Conservation (phyloP, 2,329 filamentous ascomycete genomes). For the Chrysoporthe austroafricana region DNA sequence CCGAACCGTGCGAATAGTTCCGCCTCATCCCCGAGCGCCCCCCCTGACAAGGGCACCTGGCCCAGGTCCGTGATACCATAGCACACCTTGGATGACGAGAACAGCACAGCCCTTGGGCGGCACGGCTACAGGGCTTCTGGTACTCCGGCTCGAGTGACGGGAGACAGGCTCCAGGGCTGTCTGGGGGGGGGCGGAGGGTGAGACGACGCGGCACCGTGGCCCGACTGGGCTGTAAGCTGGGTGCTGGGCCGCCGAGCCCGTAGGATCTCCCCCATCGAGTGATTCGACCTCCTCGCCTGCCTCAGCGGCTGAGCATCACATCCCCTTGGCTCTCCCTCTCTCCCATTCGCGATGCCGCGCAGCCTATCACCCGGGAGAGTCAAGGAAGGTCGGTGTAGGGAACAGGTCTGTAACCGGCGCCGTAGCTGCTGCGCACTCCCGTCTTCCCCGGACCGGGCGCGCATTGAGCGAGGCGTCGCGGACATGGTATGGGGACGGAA, state of each 20-base stretch:
- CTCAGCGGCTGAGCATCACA: background rate
- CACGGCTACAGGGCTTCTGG: background rate
- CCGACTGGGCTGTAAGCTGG: background rate
- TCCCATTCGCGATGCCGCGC: too few species aligned
- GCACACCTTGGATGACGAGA: slow-evolving; percentile 2
- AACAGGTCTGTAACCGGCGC: slow-evolving; percentile 21
- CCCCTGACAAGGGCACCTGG: slow-evolving; percentile 6
- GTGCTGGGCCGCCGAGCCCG: background rate
- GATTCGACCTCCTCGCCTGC: background rate
- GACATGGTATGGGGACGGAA: slow-evolving; percentile 14
- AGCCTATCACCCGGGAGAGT: background rate
- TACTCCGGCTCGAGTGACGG: background rate
- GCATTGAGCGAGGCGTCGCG: slow-evolving; percentile 5
- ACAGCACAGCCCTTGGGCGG: background rate
- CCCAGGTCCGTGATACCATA: background rate
- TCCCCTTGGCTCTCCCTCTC: background rate
- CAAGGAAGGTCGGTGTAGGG: slow-evolving; percentile 23
- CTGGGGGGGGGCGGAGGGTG: background rate
- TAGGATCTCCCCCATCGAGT: background rate
- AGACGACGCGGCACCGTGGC: background rate
- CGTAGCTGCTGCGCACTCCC: slow-evolving; percentile 9
- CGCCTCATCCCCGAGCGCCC: slow-evolving; percentile 3
- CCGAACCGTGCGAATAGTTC: slow-evolving; percentile 1
- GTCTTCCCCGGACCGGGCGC: slow-evolving; percentile 17
- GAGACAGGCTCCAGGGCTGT: background rate